Evolutionary conservation across 345 rosid species (phyloP).

Genomic region (Eucalyptus sp.): DNA sequence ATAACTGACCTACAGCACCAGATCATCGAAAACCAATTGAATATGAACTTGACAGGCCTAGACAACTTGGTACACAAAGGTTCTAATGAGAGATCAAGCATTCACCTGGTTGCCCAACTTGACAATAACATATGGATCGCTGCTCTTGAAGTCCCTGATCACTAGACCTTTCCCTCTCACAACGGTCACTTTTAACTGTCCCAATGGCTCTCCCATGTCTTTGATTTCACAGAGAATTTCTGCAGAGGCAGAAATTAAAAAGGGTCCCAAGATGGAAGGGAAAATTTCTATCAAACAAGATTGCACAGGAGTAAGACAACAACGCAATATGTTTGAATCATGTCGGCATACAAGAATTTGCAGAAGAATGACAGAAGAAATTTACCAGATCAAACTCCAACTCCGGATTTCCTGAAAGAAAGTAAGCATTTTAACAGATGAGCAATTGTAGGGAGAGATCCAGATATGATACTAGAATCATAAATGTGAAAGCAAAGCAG

Average conservation of each 20-base stretch:
- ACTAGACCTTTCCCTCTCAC: slow-evolving; percentile 69
- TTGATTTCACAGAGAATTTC: neutral
- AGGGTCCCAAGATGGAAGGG: neutral
- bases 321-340: neutral
- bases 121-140: slow-evolving; percentile 93
- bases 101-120: slow-evolving; percentile 77
- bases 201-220: slow-evolving; percentile 59
- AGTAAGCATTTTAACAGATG: neutral
- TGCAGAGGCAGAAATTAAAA: neutral
- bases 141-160: slow-evolving; percentile 87
- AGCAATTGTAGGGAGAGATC: neutral
- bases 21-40: neutral
- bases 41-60: neutral
- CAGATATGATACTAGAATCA: neutral
- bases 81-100: neutral
- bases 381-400: neutral
- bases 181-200: slow-evolving; percentile 65
- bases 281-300: neutral
- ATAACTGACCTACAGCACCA: neutral
- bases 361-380: neutral
- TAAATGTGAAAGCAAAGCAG: neutral
- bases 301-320: neutral
- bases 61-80: neutral
- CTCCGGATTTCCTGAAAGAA: neutral
- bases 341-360: neutral